phyloP scores from a whole-genome alignment of 805 yeast genomes.

The Wickerhamomyces xylosicus region DNA sequence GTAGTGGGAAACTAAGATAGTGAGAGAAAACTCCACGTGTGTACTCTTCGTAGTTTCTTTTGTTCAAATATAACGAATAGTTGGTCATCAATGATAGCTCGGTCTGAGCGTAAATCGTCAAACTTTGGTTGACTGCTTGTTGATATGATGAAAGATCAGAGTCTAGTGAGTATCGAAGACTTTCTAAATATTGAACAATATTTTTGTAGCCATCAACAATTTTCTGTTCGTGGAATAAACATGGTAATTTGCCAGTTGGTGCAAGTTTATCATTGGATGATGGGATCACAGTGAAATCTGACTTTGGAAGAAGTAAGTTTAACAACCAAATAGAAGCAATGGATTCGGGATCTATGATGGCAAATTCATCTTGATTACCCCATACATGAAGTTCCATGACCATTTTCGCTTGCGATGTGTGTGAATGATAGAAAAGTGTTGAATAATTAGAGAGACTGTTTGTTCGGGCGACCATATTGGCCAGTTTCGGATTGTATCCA shows the following conservation, averaged over 20 bases:
- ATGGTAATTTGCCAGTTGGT: conserved; percentile 39
- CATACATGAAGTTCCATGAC: conserved; percentile 36
- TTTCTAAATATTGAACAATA: conserved; percentile 25
- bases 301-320: conserved; percentile 13
- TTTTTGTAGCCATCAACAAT: conserved; percentile 31
- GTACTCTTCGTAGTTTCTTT: conserved; percentile 47
- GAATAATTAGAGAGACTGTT: too few species aligned
- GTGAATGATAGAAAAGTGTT: too few species aligned
- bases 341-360: conserved; percentile 42
- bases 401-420: too few species aligned
- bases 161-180: conserved; percentile 6
- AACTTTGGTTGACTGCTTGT: conserved; percentile 32
- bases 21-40: conserved; percentile 44
- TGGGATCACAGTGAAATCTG: conserved; percentile 30
- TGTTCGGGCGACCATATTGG: too few species aligned
- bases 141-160: conserved; percentile 12
- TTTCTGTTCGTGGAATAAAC: conserved; percentile 19
- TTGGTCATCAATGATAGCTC: conserved; percentile 38
- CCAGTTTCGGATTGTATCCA: too few species aligned
- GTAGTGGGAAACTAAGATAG: conserved; percentile 62
- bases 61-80: conserved; percentile 47
- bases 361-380: conserved; percentile 32
- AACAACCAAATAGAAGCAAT: conserved; percentile 37
- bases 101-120: conserved; percentile 30
- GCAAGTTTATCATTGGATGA: conserved; percentile 52